Evolutionary conservation across 805 yeast species (phyloP), one percentile per base, ranked within the genome.

Genomic region (Starmerella scarabaei): DNA sequence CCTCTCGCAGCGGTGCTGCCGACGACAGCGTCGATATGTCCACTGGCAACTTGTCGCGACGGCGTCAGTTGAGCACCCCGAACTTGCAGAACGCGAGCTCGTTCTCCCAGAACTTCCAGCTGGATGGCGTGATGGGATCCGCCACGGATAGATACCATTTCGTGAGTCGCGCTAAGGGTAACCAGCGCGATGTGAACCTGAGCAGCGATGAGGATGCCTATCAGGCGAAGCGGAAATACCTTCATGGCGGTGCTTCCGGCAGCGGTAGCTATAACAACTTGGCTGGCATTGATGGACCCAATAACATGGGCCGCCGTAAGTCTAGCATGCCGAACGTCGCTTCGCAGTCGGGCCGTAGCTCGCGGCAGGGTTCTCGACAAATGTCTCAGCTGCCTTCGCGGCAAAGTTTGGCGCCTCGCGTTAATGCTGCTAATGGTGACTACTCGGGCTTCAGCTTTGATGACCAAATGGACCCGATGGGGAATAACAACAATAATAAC

Each of bases 81-180:
- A 38, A 33, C 32, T 35, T 33, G 29, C 37, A 20, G 32, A 27
- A 21, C 35, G 41, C 37, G 23, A 40, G 50, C 23, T 23, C 26
- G 11, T 53, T 51, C 38, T 56, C 60, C n/a, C 62, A 58, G 43
- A 49, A 44, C 36, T 43, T 58, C 42, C 60, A 57, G 38, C 54
- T 57, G 7, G 58, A 51, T 34, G 54, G 56, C 26, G 50, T 56
- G 29, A 43, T 50, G 44, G 43, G 41, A 12, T 18, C 47, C 14
- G 49, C 51, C 14, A 54, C 50, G 30, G 57, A 52, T 38, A 40
- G 60, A 20, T 57, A 57, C 41, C 57, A 55, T 21, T 41, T 44
- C n/a, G 55, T 54, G 9, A 32, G 48, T 19, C 47, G 53, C 5
- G 48, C 42, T 7, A 31, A 29, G n/a, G 21, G n/a, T 20, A 37